Conservation (phyloP, 345 rosid species). For the Rhizophora apiculata region DNA sequence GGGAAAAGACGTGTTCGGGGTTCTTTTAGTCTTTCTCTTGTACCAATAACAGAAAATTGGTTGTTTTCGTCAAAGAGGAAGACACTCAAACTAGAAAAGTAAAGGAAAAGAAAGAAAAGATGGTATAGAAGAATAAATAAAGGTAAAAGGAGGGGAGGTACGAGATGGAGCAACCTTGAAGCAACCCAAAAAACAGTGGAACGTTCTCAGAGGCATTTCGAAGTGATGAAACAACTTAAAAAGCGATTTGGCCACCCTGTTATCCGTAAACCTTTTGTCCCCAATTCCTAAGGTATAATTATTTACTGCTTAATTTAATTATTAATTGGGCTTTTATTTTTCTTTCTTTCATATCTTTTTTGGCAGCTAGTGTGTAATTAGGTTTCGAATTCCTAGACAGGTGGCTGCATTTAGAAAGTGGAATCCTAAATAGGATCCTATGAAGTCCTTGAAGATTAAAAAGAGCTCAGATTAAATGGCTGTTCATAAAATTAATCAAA, state of each 20-base stretch:
- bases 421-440: too few species aligned
- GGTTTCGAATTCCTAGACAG: too few species aligned
- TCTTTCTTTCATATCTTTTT: conserved; percentile 1
- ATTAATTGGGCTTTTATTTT: background rate
- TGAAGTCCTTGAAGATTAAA: too few species aligned
- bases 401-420: too few species aligned
- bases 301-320: conserved; percentile 1
- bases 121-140: too few species aligned
- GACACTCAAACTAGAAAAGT: conserved; percentile 13
- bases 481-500: too few species aligned
- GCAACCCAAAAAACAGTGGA: conserved; percentile 43
- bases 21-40: conserved; percentile 50
- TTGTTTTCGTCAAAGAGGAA: conserved; percentile 18
- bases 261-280: conserved; percentile 25
- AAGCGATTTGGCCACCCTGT: conserved; percentile 35
- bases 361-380: background rate
- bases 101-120: background rate
- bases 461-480: too few species aligned
- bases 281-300: conserved; percentile 3
- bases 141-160: background rate
- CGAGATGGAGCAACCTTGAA: conserved; percentile 42
- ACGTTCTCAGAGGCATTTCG: conserved; percentile 46
- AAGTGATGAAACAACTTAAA: conserved; percentile 16
- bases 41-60: conserved; percentile 25
- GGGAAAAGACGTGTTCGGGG: background rate